phyloP scores from a whole-genome alignment of 768 basidiomycete genomes.

The Russula compacta region DNA sequence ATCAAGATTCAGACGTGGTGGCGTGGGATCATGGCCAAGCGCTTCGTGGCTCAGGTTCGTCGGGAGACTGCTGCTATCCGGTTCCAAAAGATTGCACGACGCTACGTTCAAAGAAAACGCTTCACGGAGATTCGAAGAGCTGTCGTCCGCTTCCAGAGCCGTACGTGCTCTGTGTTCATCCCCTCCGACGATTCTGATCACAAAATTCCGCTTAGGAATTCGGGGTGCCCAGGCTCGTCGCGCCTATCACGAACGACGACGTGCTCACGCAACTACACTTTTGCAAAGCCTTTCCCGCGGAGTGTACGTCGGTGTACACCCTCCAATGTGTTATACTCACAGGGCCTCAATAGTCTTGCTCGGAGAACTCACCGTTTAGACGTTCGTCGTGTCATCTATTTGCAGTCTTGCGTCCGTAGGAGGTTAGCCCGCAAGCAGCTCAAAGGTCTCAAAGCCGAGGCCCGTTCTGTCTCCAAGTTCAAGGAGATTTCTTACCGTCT shows the following conservation, averaged over 20 bases:
- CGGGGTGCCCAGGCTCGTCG: slow-evolving; percentile 68
- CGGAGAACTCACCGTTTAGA: slow-evolving; percentile 50
- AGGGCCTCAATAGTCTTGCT: slow-evolving; percentile 34
- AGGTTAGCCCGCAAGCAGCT: slow-evolving; percentile 81
- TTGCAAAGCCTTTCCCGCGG: slow-evolving; percentile 85
- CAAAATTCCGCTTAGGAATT: slow-evolving; percentile 38
- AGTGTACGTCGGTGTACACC: slow-evolving; percentile 47
- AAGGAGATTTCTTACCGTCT: slow-evolving; percentile 96
- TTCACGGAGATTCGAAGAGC: slow-evolving; percentile 56
- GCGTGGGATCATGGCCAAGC: slow-evolving; percentile 75
- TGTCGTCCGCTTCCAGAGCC: slow-evolving; percentile 70
- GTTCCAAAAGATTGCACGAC: slow-evolving; percentile 64
- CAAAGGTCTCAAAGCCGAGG: slow-evolving; percentile 76
- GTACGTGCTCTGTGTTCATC: slow-evolving; percentile 42
- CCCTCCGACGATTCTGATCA: slow-evolving; percentile 5
- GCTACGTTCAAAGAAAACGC: slow-evolving; percentile 61
- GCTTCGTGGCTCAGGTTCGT: slow-evolving; percentile 60
- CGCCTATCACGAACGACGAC: slow-evolving; percentile 47
- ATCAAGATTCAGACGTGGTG: slow-evolving; percentile 92
- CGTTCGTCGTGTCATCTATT: slow-evolving; percentile 63
- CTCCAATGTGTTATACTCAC: not conserved
- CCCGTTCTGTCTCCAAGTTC: slow-evolving; percentile 95
- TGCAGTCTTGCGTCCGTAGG: slow-evolving; percentile 90
- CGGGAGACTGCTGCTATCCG: slow-evolving; percentile 65
- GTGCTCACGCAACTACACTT: slow-evolving; percentile 50